These are phyloP conservation scores for Magnaporthiopsis poae DNA, from an alignment of 2,329 filamentous ascomycete species.

Conservation along the genomic window DNA sequence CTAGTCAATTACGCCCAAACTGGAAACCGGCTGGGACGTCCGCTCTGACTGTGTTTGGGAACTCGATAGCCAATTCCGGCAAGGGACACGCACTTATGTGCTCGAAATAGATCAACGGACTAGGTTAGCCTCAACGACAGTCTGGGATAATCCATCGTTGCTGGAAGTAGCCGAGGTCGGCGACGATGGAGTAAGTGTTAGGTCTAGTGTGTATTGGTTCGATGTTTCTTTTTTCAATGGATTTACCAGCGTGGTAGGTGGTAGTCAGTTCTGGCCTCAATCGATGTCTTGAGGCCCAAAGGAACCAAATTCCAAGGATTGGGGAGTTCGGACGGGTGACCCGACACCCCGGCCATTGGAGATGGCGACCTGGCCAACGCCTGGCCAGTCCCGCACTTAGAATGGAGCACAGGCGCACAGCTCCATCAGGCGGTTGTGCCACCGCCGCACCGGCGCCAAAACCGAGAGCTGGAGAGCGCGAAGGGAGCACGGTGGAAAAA, in stretches of 20 bases:
- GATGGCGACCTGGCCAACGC: background rate
- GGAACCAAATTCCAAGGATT: background rate
- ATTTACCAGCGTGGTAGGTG: no score
- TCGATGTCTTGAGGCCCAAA: background rate
- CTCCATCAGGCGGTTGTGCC: background rate
- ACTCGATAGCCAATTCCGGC: background rate
- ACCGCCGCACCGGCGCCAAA: background rate
- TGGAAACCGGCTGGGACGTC: background rate
- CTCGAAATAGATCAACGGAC: no score
- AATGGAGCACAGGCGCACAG: no score
- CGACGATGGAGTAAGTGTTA: no score
- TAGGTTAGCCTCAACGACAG: no score
- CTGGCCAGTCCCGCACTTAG: background rate
- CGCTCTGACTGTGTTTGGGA: background rate
- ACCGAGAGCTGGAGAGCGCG: background rate
- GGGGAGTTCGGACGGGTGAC: background rate
- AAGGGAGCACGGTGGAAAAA: background rate
- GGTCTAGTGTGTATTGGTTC: no score
- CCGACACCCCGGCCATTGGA: background rate
- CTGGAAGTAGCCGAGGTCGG: no score
- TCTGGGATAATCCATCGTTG: no score
- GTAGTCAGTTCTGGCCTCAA: no score
- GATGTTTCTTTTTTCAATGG: no score
- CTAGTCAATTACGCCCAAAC: background rate
- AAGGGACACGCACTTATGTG: no score